Evolutionary conservation across 495 filamentous ascomycete genomes (phyloP), one percentile per base, ranked within the genome.

Genomic region (Aspergillus panamensis): DNA sequence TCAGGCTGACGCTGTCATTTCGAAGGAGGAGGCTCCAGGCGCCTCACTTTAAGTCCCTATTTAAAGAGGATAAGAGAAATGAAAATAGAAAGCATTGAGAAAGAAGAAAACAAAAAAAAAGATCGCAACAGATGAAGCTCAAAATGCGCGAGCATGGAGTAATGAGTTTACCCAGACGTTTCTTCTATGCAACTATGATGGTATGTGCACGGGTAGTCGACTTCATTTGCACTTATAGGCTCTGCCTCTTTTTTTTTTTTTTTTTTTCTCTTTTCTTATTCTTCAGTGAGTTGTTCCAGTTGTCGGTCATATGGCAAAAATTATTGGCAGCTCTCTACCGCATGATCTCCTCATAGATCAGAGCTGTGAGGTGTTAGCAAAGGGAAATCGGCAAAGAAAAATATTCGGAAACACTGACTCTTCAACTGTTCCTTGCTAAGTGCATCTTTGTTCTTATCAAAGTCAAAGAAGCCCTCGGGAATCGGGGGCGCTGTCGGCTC

Each of bases 311-410:
- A 44, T 54, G 30, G 32, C 31, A 48, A 37, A 35, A 45, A 48
- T 37, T 30, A 33, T n/a, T 6, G 44, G 14, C n/a, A 37, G 29
- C n/a, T 29, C n/a, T 64, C 66, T 90, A 98, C 77, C 95, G 87
- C 94, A 98, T 98, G 63, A 98, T 97, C 76, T 98, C 94, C 73
- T 96, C 84, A 72, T 91, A 98, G 73, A 98, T 98, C 65, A 98
- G 79, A 56, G 86, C 91, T 90, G 50, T 14, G 20, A 21, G 58
- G 42, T 44, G 51, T 64, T 62, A 64, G 57, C 37, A 53, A n/a
- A 44, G 5, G 10, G 6, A 6, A 21, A 45, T 19, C 4, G 17
- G 9, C 8, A 20, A 16, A 43, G n/a, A 25, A 48, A 3, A 21
- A 2, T 7, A 29, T 25, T 25, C 39, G 37, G 8, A 9, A 8